Conservation (phyloP, 2,329 filamentous ascomycete genomes). For the Ophiostoma piceae region DNA sequence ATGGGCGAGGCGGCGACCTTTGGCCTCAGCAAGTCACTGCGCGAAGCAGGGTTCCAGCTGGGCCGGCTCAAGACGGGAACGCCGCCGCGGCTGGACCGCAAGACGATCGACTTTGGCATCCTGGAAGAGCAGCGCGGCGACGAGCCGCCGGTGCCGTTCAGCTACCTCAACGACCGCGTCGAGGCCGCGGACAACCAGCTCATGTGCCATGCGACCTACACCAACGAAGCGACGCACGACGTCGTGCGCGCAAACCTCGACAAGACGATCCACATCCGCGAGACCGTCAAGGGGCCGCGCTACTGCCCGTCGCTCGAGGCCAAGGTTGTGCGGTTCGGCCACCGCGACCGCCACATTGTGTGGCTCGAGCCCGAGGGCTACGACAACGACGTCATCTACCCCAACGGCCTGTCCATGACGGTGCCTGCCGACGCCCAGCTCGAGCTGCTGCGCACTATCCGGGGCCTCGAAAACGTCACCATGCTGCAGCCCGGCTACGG, state of each 20-base stretch:
- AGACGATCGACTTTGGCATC: slow-evolving; percentile 70
- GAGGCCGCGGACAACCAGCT: slow-evolving; percentile 72
- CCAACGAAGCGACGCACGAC: slow-evolving; percentile 74
- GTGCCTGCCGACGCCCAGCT: slow-evolving; percentile 84
- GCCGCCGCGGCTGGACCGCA: slow-evolving; percentile 76
- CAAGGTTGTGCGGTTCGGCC: slow-evolving; percentile 81
- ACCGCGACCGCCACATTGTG: slow-evolving; percentile 78
- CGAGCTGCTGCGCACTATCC: slow-evolving; percentile 75
- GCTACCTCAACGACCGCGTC: slow-evolving; percentile 76
- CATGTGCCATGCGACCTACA: slow-evolving; percentile 80
- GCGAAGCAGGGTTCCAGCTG: slow-evolving; percentile 80
- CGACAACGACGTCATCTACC: slow-evolving; percentile 82
- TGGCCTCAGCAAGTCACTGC: slow-evolving; percentile 83
- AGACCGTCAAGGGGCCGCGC: slow-evolving; percentile 86
- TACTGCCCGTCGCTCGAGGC: slow-evolving; percentile 96
- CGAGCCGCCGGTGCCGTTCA: slow-evolving; percentile 82
- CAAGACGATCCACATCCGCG: slow-evolving; percentile 92
- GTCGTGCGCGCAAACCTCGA: slow-evolving; percentile 86
- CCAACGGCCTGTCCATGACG: slow-evolving; percentile 96
- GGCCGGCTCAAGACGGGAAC: slow-evolving; percentile 94
- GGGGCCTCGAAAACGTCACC: slow-evolving; percentile 77
- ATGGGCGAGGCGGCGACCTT: slow-evolving; percentile 93
- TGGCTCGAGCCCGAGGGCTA: slow-evolving; percentile 98
- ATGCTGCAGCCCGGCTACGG: slow-evolving; percentile 97
- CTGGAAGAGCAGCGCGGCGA: slow-evolving; percentile 76